Conservation (phyloP, 2,329 filamentous ascomycete species). For the Xylariales sp. region DNA sequence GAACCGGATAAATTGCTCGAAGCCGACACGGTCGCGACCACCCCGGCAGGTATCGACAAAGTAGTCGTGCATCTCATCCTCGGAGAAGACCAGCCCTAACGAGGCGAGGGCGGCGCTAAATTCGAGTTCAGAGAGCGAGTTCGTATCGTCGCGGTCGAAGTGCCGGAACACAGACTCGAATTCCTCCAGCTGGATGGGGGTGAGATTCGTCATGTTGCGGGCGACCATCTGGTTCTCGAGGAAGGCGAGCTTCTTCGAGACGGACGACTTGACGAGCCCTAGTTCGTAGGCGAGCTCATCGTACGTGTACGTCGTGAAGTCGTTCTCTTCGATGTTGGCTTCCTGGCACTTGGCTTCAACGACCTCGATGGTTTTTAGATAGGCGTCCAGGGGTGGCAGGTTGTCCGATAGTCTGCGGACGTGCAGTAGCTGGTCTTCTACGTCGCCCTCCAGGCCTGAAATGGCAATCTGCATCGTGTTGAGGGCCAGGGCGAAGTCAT, state of each 20-base stretch:
- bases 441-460: constrained; percentile 92
- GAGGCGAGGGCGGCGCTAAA: constrained; percentile 96
- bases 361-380: constrained; percentile 79
- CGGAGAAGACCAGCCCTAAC: constrained; percentile 90
- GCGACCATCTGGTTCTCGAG: constrained; percentile 98
- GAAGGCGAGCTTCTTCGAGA: constrained; percentile 94
- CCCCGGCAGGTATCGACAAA: constrained; percentile 85
- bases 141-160: constrained; percentile 90
- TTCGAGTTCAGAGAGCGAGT: constrained; percentile 86
- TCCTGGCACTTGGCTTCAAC: constrained; percentile 88
- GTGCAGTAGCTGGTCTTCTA: constrained; percentile 89
- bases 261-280: constrained; percentile 82
- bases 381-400: constrained; percentile 83
- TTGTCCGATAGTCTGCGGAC: constrained; percentile 82
- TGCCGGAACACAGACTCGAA: constrained; percentile 98
- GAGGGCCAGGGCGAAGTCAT: constrained; percentile 91
- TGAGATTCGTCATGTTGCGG: constrained; percentile 97
- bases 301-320: constrained; percentile 98
- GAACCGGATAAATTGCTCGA: constrained; percentile 98
- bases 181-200: constrained; percentile 95
- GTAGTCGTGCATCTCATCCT: constrained; percentile 96
- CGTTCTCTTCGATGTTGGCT: constrained; percentile 98
- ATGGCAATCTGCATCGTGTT: constrained; percentile 94
- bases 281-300: constrained; percentile 95
- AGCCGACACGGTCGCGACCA: constrained; percentile 76